Conservation (phyloP, 2,329 filamentous ascomycete genomes). For the Curvularia lunata region DNA sequence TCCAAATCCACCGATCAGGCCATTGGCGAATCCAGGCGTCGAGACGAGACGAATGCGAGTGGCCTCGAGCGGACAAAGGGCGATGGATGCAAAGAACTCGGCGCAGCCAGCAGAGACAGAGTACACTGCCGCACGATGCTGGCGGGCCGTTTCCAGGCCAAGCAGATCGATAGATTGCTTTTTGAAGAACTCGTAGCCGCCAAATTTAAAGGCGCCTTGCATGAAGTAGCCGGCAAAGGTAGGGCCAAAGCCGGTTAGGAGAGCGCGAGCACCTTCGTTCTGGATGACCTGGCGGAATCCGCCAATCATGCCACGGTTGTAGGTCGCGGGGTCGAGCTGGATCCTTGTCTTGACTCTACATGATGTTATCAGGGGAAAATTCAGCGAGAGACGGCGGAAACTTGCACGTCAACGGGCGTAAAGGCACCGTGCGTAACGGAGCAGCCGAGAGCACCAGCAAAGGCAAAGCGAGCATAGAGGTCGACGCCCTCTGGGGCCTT, state of each 20-base stretch:
- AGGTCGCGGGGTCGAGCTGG: slow-evolving; percentile 86
- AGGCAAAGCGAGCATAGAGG: slow-evolving; percentile 95
- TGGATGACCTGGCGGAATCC: slow-evolving; percentile 82
- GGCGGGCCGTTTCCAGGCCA: slow-evolving; percentile 69
- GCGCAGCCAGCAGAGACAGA: slow-evolving; percentile 67
- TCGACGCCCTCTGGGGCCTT: slow-evolving; percentile 56
- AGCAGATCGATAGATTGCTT: slow-evolving; percentile 81
- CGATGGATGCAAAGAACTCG: slow-evolving; percentile 75
- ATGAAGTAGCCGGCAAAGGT: slow-evolving; percentile 92
- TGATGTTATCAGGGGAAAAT: slow-evolving; percentile 4
- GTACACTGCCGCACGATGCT: slow-evolving; percentile 83
- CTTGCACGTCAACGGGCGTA: slow-evolving; percentile 99
- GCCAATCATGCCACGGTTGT: slow-evolving; percentile 86
- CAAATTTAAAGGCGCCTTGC: slow-evolving; percentile 91
- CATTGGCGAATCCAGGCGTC: slow-evolving; percentile 81
- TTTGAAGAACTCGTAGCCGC: slow-evolving; percentile 97
- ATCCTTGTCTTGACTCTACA: slow-evolving; percentile 90
- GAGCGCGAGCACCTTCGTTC: slow-evolving; percentile 80
- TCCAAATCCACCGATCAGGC: slow-evolving; percentile 76
- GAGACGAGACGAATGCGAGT: slow-evolving; percentile 93
- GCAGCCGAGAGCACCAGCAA: slow-evolving; percentile 97
- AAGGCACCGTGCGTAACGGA: slow-evolving; percentile 95
- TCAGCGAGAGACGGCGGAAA: slow-evolving; percentile 39
- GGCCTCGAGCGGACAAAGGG: slow-evolving; percentile 89
- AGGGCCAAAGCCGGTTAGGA: slow-evolving; percentile 83